A percentile compares a stretch with the other conserved stretches of the same genome.
phyloP scores from a whole-genome alignment of 208 protist genomes.

The Leishmania major region DNA sequence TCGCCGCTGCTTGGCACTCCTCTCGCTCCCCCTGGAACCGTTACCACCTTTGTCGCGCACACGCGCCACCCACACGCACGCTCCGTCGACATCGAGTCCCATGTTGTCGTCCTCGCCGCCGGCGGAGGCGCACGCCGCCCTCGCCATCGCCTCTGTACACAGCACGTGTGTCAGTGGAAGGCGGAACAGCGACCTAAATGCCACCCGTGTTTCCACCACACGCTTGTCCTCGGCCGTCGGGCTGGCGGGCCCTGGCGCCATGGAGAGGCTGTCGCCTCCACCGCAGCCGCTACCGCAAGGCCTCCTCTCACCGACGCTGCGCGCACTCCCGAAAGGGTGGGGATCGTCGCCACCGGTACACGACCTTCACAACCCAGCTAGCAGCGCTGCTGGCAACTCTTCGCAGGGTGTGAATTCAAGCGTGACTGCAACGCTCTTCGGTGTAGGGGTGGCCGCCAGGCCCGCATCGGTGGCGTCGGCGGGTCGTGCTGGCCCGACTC shows the following conservation, averaged over 20 bases:
- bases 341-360: neutral
- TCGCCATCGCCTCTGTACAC: neutral
- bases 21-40: neutral
- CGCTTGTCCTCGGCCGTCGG: neutral
- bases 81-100: neutral
- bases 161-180: neutral
- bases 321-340: constrained; percentile 2
- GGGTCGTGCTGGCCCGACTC: no score
- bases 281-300: neutral
- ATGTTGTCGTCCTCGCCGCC: no score
- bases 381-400: neutral
- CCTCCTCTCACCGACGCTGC: neutral
- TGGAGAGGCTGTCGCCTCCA: neutral
- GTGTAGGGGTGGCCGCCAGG: neutral
- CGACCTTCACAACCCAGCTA: neutral
- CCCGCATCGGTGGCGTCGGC: neutral
- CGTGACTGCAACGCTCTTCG: neutral
- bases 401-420: neutral
- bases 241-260: no score
- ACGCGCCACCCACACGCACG: neutral
- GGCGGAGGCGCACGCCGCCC: neutral
- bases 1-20: neutral
- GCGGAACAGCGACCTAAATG: neutral
- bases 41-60: no score
- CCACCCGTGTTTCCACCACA: neutral